These are phyloP conservation scores for Cinnamomum chago DNA, from an alignment of 164 flowering plant species.

Conservation along the genomic window DNA sequence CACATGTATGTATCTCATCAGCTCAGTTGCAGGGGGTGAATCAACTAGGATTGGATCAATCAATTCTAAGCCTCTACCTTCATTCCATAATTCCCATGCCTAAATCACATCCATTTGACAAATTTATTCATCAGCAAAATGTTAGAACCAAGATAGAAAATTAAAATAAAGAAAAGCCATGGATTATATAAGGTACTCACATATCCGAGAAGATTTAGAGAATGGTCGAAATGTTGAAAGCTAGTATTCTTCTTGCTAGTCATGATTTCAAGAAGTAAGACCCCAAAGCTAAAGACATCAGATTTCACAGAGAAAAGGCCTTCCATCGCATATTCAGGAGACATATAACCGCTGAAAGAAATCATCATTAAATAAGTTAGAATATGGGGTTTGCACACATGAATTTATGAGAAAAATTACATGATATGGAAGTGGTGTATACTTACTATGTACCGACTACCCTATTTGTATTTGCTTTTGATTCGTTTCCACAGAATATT, in stretches of 20 bases:
- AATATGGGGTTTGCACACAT: too few species aligned
- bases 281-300: conserved; percentile 50
- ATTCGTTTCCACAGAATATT: conserved; percentile 10
- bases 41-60: conserved; percentile 9
- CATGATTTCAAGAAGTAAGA: conserved; percentile 31
- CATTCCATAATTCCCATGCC: conserved; percentile 16
- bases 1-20: conserved; percentile 12
- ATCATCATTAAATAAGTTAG: too few species aligned
- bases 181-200: not conserved
- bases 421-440: not conserved
- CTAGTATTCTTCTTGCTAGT: conserved; percentile 23
- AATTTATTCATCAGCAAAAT: not conserved
- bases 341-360: conserved; percentile 36
- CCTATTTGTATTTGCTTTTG: conserved; percentile 35
- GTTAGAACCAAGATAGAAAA: not conserved
- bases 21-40: not conserved
- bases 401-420: not conserved
- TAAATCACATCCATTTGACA: not conserved
- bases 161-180: not conserved
- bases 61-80: conserved; percentile 6
- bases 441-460: conserved; percentile 82
- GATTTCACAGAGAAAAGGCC: conserved; percentile 45
- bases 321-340: conserved; percentile 36
- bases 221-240: conserved; percentile 2
- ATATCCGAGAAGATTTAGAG: not conserved